A percentile compares a stretch with the other conserved stretches of the same genome.
Evolutionary conservation across 169 alveolate species (phyloP).

Genomic region (Plasmodium fragile): DNA sequence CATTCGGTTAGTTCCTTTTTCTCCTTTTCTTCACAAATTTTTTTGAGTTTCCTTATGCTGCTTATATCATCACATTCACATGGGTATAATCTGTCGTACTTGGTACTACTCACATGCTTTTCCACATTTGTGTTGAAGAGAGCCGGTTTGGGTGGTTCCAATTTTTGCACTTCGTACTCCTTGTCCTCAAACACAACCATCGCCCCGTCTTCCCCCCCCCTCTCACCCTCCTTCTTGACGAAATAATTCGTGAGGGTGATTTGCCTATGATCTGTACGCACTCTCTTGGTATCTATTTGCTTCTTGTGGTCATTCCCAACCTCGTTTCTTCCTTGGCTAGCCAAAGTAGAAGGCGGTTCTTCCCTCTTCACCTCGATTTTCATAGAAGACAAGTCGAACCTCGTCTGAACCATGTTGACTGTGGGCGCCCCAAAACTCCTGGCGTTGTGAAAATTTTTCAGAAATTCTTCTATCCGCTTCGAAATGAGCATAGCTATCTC

Average conservation of each 20-base stretch:
- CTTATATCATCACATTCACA: slow-evolving; percentile 40
- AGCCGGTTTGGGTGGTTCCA: slow-evolving; percentile 45
- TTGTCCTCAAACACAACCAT: slow-evolving; percentile 13
- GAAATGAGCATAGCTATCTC: slow-evolving; percentile 84
- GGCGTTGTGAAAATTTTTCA: slow-evolving; percentile 10
- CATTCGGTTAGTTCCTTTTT: slow-evolving; percentile 77
- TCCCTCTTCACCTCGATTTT: slow-evolving; percentile 18
- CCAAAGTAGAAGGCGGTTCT: no score
- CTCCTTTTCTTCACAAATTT: slow-evolving; percentile 69
- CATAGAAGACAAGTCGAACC: neutral
- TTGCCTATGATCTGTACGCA: slow-evolving; percentile 55
- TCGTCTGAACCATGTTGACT: slow-evolving; percentile 15
- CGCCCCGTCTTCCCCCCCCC: neutral
- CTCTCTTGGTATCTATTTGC: slow-evolving; percentile 33
- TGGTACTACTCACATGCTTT: slow-evolving; percentile 34
- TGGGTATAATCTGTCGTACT: slow-evolving; percentile 12
- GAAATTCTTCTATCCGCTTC: slow-evolving; percentile 75
- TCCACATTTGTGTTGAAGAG: slow-evolving; percentile 21
- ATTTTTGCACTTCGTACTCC: slow-evolving; percentile 34
- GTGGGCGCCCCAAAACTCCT: slow-evolving; percentile 26
- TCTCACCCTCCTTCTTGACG: slow-evolving; percentile 11
- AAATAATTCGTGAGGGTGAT: slow-evolving; percentile 52
- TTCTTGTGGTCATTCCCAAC: neutral
- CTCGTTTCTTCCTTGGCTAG: neutral
- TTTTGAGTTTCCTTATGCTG: slow-evolving; percentile 46